Evolutionary conservation across 768 basidiomycete species (phyloP).

Genomic region (Pleurotus platypus): DNA sequence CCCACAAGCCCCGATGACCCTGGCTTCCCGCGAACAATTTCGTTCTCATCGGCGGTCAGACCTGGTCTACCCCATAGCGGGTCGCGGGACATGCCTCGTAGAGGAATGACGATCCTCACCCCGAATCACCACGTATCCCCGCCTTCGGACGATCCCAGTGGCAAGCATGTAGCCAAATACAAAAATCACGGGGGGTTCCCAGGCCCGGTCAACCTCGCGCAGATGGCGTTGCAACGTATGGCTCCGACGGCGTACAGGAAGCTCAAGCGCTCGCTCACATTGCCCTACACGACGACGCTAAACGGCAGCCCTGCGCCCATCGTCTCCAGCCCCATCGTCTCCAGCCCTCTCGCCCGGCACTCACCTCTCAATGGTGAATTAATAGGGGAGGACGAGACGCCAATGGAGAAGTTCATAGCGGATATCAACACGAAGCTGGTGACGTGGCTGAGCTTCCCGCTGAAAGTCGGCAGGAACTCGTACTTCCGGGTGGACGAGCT

Average conservation of each 20-base stretch:
- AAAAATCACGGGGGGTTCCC: conserved; percentile 45
- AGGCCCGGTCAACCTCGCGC: conserved; percentile 35
- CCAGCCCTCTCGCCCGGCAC: no score
- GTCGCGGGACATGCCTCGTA: conserved; percentile 14
- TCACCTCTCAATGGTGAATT: not conserved
- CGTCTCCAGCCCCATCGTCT: no score
- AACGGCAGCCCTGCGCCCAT: conserved; percentile 14
- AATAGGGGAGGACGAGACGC: not conserved
- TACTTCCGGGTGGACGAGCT: conserved; percentile 50
- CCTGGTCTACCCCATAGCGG: conserved; percentile 10
- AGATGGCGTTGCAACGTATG: conserved; percentile 30
- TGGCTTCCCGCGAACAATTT: not conserved
- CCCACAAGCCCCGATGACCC: not conserved
- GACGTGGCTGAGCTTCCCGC: conserved; percentile 36
- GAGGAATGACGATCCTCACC: conserved; percentile 29
- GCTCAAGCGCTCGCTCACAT: conserved; percentile 47
- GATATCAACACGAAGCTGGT: conserved; percentile 11
- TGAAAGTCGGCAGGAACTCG: conserved; percentile 60
- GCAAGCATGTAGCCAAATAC: conserved; percentile 24
- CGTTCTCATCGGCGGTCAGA: conserved; percentile 10
- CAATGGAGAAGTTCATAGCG: not conserved
- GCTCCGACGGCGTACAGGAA: conserved; percentile 41
- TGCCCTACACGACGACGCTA: conserved; percentile 43
- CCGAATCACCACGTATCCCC: conserved; percentile 8
- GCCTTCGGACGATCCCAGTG: conserved; percentile 2